Percentiles rank a stretch among this genome's conserved stretches.
These are phyloP conservation scores for Lumnitzera littorea DNA, from an alignment of 345 rosid species.

Conservation along the genomic window DNA sequence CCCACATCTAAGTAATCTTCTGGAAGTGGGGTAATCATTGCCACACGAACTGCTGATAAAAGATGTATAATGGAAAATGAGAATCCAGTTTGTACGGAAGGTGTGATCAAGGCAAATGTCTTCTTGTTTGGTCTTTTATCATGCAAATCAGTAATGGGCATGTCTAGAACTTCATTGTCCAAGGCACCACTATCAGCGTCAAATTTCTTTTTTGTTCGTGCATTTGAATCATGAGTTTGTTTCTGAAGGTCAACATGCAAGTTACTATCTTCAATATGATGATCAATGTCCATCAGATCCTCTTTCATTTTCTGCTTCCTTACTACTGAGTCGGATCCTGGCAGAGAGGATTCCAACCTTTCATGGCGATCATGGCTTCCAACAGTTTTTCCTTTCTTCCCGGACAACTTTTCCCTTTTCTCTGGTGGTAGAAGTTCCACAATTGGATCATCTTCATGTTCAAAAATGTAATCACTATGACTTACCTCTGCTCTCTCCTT, in stretches of 20 bases:
- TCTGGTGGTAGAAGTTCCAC: slow-evolving; percentile 38
- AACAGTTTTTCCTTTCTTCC: slow-evolving; percentile 43
- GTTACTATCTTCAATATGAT: slow-evolving; percentile 35
- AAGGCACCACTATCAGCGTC: slow-evolving; percentile 40
- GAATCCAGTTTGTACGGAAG: slow-evolving; percentile 89
- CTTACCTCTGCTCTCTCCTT: slow-evolving; percentile 40
- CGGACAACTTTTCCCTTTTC: slow-evolving; percentile 22
- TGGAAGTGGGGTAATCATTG: slow-evolving; percentile 56
- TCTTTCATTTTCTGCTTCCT: slow-evolving; percentile 72
- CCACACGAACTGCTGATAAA: slow-evolving; percentile 89
- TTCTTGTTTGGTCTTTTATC: slow-evolving; percentile 76
- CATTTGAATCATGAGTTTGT: slow-evolving; percentile 37
- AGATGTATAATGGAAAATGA: slow-evolving; percentile 95
- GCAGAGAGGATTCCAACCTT: slow-evolving; percentile 40
- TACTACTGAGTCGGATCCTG: slow-evolving; percentile 40
- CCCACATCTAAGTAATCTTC: slow-evolving; percentile 58
- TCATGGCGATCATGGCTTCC: slow-evolving; percentile 42
- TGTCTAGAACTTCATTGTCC: slow-evolving; percentile 50
- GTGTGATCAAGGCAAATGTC: slow-evolving; percentile 77
- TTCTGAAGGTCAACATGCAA: slow-evolving; percentile 22
- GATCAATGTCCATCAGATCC: slow-evolving; percentile 31
- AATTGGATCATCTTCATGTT: slow-evolving; percentile 42
- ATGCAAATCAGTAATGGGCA: slow-evolving; percentile 42
- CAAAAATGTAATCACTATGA: slow-evolving; percentile 14
- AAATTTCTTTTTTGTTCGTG: slow-evolving; percentile 58